Base-by-base conservation (phyloP, 179 eudicot genomes). In the Silene vulgaris region DNA sequence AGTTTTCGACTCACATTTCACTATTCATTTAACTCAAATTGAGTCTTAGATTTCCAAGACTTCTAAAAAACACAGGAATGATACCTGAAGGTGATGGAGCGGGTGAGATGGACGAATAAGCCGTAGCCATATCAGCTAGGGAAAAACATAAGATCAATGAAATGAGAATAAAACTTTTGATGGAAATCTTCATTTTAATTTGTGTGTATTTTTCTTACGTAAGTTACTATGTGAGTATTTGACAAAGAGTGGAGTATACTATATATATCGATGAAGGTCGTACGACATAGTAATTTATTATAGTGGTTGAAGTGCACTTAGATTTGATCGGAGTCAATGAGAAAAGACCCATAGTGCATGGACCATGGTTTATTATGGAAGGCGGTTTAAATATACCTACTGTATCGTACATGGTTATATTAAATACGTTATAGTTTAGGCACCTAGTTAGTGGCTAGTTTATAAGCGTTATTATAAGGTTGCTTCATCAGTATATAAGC, bases 21-120 rank as follows among this genome's bases (percentile, higher is more conserved):
- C 45, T 6, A 37, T 37, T 37, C 9, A 37, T 37, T 37, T 6
- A 1, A 5, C 9, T 37, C 45, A 1, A 40, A 5, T 40, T 40
- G 48, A 40, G 12, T 8, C 48, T 1, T 40, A 7, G 48, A 40
- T 7, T 8, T 40, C 12, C 11, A 40, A 40, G 14, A 45, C 52
- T 13, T 45, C 1, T 45, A 0, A 45, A 35, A 8, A n/a, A 5
- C 52, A 45, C 0, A 45, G 52, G 52, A 45, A 45, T 45, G 11
- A 45, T 76, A 71, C 74, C 77, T 56, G 83, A 7, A 17, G 83
- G 74, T 4, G 73, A 60, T 7, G 20, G 35, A 71, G 72, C 63
- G 65, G 79, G 73, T 0, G 76, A 19, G 12, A 13, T 28, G 12
- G 82, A 45, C 3, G 78, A 63, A 21, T 48, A 50, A 20, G 81